Evolutionary conservation across 257 asterid species (phyloP).

Genomic region (Striga asiatica): DNA sequence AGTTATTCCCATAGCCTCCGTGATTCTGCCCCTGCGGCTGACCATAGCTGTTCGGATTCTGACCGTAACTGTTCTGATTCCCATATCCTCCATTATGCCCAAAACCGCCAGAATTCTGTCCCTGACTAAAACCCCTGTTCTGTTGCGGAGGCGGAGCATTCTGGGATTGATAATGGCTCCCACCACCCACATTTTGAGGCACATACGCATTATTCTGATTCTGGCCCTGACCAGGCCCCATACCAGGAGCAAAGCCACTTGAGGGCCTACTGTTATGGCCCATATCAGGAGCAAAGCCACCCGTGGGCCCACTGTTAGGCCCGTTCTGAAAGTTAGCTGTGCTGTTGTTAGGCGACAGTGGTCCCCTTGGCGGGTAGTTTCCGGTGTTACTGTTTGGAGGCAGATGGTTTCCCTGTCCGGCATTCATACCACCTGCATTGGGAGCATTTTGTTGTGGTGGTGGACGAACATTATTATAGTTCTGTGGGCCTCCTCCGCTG

Average conservation of each 20-base stretch:
- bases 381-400: neutral
- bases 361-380: neutral
- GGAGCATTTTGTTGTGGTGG: neutral
- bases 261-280: no score
- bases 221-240: slow-evolving; percentile 20
- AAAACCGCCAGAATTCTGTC: neutral
- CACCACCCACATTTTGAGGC: slow-evolving; percentile 8
- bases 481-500: no score
- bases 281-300: no score
- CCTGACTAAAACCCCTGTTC: neutral
- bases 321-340: neutral
- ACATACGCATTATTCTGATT: slow-evolving; percentile 18
- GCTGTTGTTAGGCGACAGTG: neutral
- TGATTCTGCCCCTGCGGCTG: no score
- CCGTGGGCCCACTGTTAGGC: neutral
- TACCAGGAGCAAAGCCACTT: no score
- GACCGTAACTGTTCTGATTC: slow-evolving; percentile 15
- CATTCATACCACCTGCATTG: neutral
- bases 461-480: neutral
- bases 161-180: slow-evolving; percentile 7
- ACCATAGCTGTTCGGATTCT: slow-evolving; percentile 24
- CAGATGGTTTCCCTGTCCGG: neutral
- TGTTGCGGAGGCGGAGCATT: neutral
- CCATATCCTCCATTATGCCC: slow-evolving; percentile 16
- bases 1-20: no score